phyloP scores from a whole-genome alignment of 2,329 filamentous ascomycete genomes.

The Botrytis paeoniae region DNA sequence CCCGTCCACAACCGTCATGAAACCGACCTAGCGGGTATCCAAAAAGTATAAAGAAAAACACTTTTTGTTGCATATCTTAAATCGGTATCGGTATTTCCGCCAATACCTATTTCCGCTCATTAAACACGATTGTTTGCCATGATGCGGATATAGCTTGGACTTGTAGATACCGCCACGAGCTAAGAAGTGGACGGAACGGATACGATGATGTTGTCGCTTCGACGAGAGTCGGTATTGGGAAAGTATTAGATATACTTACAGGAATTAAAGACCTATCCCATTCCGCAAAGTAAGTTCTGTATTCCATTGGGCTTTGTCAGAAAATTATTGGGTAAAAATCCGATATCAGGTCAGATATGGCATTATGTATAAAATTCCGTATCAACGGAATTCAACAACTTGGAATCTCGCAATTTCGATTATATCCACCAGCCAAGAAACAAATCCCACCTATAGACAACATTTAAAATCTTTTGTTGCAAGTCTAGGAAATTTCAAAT shows the following conservation, averaged over 20 bases:
- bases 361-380: neutral
- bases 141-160: neutral
- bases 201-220: neutral
- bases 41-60: neutral
- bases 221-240: neutral
- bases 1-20: neutral
- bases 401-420: neutral
- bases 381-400: neutral
- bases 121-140: neutral
- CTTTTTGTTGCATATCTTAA: neutral
- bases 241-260: neutral
- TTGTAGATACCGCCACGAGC: neutral
- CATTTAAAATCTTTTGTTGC: neutral
- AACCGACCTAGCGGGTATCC: neutral
- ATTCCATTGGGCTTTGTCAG: neutral
- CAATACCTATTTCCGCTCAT: neutral
- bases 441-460: conserved; percentile 4
- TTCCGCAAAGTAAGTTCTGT: neutral
- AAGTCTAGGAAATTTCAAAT: neutral
- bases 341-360: neutral
- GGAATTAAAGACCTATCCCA: rapidly evolving
- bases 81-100: neutral
- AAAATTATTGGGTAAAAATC: neutral
- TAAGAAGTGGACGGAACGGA: neutral
- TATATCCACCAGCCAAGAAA: neutral